A percentile compares a stretch with the other conserved stretches of the same genome.
Conservation (phyloP, 257 asterid genomes). For the Solanum peruvianum region DNA sequence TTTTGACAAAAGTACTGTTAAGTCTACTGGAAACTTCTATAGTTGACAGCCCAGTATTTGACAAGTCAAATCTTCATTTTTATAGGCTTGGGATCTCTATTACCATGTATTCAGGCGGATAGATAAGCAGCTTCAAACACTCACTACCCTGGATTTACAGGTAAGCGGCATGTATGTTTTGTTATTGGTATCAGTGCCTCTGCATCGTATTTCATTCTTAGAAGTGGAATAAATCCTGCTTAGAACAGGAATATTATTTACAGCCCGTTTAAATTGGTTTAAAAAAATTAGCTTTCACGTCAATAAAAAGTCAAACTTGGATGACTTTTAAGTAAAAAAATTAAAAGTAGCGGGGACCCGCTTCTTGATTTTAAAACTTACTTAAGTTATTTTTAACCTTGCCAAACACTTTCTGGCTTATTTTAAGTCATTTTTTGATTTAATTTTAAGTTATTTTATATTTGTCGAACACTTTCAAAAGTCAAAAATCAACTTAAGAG, state of each 20-base stretch:
- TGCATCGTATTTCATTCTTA: not conserved
- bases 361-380: not conserved
- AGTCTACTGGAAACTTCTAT: not conserved
- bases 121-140: slow-evolving; percentile 91
- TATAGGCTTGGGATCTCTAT: slow-evolving; percentile 98
- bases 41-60: not conserved
- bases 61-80: not conserved
- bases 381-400: not conserved
- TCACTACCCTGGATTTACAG: slow-evolving; percentile 96
- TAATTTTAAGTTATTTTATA: not conserved
- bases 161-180: slow-evolving; percentile 26
- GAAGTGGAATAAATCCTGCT: not conserved
- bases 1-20: not conserved
- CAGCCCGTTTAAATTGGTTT: too few relatives aligned
- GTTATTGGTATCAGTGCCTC: not conserved
- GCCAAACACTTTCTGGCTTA: not conserved
- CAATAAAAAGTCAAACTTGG: not conserved
- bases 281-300: too few relatives aligned
- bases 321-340: not conserved
- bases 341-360: not conserved
- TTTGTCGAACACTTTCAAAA: not conserved
- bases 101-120: slow-evolving; percentile 90
- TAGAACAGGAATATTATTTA: not conserved
- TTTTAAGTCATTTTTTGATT: too few relatives aligned
- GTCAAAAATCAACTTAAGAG: not conserved